phyloP scores from a whole-genome alignment of 176 grass and related monocot species.

The Areca catechu region DNA sequence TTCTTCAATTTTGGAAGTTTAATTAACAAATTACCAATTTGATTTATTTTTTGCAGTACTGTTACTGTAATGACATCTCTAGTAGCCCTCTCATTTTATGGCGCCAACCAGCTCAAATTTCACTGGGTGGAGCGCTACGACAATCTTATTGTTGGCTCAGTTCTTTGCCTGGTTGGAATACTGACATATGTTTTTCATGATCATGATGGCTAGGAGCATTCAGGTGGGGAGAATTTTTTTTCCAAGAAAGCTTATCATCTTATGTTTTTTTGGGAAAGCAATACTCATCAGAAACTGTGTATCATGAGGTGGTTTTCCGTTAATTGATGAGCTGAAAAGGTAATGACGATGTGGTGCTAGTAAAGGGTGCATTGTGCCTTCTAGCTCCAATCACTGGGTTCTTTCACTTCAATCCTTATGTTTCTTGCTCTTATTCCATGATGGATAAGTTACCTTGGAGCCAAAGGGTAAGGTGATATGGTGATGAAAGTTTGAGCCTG shows the following conservation, averaged over 20 bases:
- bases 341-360: too few relatives aligned
- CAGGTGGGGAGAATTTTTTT: slow-evolving; percentile 37
- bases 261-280: slow-evolving; percentile 16
- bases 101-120: slow-evolving; percentile 93
- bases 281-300: background rate
- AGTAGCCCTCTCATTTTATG: slow-evolving; percentile 88
- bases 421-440: too few relatives aligned
- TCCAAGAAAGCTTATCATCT: slow-evolving; percentile 47
- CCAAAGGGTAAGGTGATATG: too few relatives aligned
- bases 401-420: too few relatives aligned
- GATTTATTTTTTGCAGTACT: slow-evolving; percentile 46
- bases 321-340: too few relatives aligned
- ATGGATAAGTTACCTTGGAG: too few relatives aligned
- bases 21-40: background rate
- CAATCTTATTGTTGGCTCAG: slow-evolving; percentile 82
- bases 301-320: too few relatives aligned
- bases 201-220: slow-evolving; percentile 56
- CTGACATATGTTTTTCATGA: slow-evolving; percentile 82
- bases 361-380: too few relatives aligned
- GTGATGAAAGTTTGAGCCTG: too few relatives aligned
- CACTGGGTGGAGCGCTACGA: slow-evolving; percentile 95
- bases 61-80: slow-evolving; percentile 97
- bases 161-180: slow-evolving; percentile 66
- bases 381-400: too few relatives aligned
- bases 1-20: too few relatives aligned